Percentiles rank a stretch among this genome's conserved stretches.
phyloP scores from a whole-genome alignment of 768 basidiomycete genomes.

The Termitomyces sp. region DNA sequence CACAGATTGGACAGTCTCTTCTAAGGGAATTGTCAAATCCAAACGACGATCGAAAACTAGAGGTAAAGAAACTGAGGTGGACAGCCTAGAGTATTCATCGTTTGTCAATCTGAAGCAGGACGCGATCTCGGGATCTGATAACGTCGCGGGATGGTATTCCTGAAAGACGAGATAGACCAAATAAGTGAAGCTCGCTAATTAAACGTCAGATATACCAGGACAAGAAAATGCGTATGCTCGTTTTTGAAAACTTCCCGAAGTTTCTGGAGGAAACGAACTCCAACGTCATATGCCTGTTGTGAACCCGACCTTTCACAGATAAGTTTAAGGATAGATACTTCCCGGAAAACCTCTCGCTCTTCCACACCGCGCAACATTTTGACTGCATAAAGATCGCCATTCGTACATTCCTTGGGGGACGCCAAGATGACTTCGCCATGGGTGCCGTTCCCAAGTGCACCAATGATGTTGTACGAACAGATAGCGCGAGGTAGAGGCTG shows the following conservation, averaged over 20 bases:
- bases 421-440: conserved; percentile 21
- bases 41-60: conserved; percentile 1
- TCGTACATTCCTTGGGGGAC: conserved; percentile 2
- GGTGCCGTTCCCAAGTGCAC: conserved; percentile 18
- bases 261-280: conserved; percentile 19
- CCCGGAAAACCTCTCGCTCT: conserved; percentile 9
- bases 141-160: conserved; percentile 26
- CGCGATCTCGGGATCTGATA: conserved; percentile 23
- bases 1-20: conserved; percentile 14
- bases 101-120: conserved; percentile 16
- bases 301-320: conserved; percentile 10
- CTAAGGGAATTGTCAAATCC: neutral
- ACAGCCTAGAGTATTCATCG: neutral
- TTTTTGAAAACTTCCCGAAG: conserved; percentile 17
- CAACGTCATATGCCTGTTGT: neutral
- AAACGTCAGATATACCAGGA: conserved; percentile 16
- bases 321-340: conserved; percentile 17
- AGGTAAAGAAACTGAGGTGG: conserved; percentile 12
- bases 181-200: neutral
- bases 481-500: neutral
- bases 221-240: conserved; percentile 15
- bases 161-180: neutral
- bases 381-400: conserved; percentile 15
- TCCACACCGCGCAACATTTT: conserved; percentile 16
- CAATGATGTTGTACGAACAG: conserved; percentile 11